Evolutionary conservation across 352 stramenopile species (phyloP).

Genomic region (Globisporangium barbulae): DNA sequence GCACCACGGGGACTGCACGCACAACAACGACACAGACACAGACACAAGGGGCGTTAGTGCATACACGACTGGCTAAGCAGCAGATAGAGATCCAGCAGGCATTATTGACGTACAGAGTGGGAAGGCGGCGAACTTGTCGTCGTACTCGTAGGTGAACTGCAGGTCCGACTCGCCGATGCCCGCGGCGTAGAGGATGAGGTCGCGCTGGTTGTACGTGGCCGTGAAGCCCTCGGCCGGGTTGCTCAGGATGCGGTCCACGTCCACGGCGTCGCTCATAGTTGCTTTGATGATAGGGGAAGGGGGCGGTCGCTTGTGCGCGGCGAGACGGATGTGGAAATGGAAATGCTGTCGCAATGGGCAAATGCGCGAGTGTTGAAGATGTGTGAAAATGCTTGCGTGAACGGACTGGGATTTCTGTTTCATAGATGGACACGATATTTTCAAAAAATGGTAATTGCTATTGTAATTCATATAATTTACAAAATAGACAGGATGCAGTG

Average conservation of each 20-base stretch:
- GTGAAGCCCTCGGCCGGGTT: constrained; percentile 45
- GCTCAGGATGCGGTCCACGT: constrained; percentile 64
- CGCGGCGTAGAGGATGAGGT: constrained; percentile 86
- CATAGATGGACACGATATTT: not conserved
- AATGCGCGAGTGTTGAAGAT: not conserved
- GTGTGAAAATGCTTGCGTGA: not conserved
- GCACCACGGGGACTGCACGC: constrained; percentile 65
- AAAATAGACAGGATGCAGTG: not conserved
- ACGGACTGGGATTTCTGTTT: not conserved
- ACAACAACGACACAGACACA: not conserved
- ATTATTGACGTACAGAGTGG: constrained; percentile 50
- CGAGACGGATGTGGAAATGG: not conserved
- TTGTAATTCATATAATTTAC: not conserved
- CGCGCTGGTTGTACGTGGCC: constrained; percentile 84
- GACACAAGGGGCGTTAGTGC: not conserved
- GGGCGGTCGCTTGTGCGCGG: not conserved
- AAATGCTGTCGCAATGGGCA: too few species aligned
- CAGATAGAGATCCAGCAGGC: not conserved
- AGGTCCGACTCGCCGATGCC: constrained; percentile 85
- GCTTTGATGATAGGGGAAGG: not conserved
- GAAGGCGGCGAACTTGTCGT: constrained; percentile 85
- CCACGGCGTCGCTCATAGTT: constrained; percentile 40
- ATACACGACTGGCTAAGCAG: not conserved
- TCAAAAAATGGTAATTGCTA: not conserved
- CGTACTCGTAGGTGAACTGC: constrained; percentile 88